These are phyloP conservation scores for Dysphania ambrosioides DNA, from an alignment of 148 eudicot genomes.

Conservation along the genomic window DNA sequence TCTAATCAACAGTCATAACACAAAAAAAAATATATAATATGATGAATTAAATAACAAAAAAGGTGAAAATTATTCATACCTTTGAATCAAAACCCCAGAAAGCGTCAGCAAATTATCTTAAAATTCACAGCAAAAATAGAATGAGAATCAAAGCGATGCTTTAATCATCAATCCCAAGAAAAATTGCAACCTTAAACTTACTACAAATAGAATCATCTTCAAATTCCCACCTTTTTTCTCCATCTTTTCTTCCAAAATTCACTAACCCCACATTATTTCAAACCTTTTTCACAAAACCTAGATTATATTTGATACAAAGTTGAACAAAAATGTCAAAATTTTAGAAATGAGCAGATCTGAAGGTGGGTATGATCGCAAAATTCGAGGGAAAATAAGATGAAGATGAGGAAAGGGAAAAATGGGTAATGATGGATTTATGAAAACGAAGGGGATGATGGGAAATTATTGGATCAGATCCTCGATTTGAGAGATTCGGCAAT, in stretches of 20 bases:
- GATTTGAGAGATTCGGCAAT: conserved; percentile 30
- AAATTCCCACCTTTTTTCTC: conserved; percentile 11
- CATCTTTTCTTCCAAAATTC: conserved; percentile 1
- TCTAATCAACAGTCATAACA: neutral
- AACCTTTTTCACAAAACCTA: conserved; percentile 9
- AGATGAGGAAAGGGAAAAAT: neutral
- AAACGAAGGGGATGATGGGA: conserved; percentile 2
- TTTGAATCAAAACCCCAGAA: conserved; percentile 14
- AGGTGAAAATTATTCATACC: conserved; percentile 19
- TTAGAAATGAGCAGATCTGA: conserved; percentile 27
- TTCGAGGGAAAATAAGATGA: neutral
- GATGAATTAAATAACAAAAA: neutral
- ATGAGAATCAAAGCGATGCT: conserved; percentile 11
- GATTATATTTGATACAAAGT: neutral
- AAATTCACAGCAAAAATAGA: neutral
- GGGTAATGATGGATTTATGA: no score
- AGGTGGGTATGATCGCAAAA: neutral
- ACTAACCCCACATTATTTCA: conserved; percentile 11
- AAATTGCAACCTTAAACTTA: conserved; percentile 16
- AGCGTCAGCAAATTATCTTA: conserved; percentile 20
- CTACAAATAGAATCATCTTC: conserved; percentile 26
- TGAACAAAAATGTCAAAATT: conserved; percentile 17
- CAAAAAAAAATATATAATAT: neutral
- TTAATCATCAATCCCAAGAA: conserved; percentile 24
- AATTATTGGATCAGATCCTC: conserved; percentile 32